Evolutionary conservation across 2,329 filamentous ascomycete species (phyloP), one percentile per base, ranked within the genome.

Genomic region (Aspergillus versicolor): DNA sequence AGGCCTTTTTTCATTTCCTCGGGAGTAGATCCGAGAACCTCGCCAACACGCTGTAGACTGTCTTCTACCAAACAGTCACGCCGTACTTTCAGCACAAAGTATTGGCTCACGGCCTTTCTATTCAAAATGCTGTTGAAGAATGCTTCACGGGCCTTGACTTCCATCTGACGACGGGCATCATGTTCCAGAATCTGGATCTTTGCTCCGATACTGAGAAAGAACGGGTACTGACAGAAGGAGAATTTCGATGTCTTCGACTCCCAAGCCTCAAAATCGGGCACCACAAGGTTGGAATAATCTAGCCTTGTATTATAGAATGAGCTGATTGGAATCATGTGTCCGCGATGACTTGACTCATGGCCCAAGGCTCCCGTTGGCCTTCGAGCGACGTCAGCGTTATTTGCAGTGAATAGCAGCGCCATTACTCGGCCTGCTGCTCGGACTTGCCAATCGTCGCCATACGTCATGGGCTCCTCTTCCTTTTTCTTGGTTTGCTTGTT

Each of bases 1-100:
- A 97, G 77, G 0, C 89, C 90, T 72, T 96, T 97, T 73, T 96
- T 96, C 71, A 96, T 87, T 61, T 96, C 92, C 65, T 93, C 90
- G 52, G 87, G 84, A 12, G 89, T 86, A 53, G 88, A 86, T 13
- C 91, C 90, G 52, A 96, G 88, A 22, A 91, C 89, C 74, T 92
- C 89, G 67, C 91, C 92, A 30, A 97, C 91, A 34, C 88, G 84
- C 60, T 88, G 89, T 27, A 97, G 79, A 64, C 91, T 96, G 72
- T 96, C 92, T 55, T 96, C 91, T 2, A 94, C 90, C 43, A 96
- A 79, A 67, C 92, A 96, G 52, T 96, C 90, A 54, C 92, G 82
- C 21, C 92, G 84, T 13, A 97, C 86, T 60, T 85, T 87, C 37
- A 97, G 78, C 19, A 90, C 81, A 42, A 96, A 82, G 70, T 91